Conservation (phyloP, 2,329 filamentous ascomycete species). For the Aureobasidium sp. region DNA sequence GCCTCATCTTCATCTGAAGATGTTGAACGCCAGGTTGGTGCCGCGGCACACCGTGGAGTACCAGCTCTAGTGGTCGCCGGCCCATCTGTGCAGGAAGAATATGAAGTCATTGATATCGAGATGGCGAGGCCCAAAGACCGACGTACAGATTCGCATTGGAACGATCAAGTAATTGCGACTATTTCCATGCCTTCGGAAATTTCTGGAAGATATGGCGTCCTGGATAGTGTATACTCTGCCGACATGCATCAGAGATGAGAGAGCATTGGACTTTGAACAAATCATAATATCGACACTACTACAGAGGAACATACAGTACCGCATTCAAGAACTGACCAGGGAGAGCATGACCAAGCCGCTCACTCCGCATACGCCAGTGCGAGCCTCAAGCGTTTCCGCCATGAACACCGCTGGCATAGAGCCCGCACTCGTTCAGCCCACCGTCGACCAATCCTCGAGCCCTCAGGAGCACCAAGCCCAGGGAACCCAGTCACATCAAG, state of each 20-base stretch:
- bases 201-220: background rate
- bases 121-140: background rate
- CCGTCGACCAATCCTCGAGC: no score
- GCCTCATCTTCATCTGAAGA: background rate
- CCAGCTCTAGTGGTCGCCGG: background rate
- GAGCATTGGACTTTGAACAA: no score
- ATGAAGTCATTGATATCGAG: background rate
- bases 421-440: no score
- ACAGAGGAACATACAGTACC: no score
- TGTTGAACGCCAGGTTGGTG: background rate
- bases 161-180: background rate
- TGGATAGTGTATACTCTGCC: slow-evolving; percentile 4
- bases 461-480: no score
- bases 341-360: no score
- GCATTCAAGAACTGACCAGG: no score
- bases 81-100: background rate
- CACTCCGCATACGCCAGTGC: no score
- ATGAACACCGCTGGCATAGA: no score
- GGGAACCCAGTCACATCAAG: no score
- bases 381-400: no score
- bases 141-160: background rate
- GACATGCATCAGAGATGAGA: background rate
- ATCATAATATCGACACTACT: no score
- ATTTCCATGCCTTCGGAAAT: slow-evolving; percentile 1
- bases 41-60: background rate